Percentiles rank a stretch among this genome's conserved stretches.
Conservation (phyloP, 208 protist species). For the Naegleria fowleri region DNA sequence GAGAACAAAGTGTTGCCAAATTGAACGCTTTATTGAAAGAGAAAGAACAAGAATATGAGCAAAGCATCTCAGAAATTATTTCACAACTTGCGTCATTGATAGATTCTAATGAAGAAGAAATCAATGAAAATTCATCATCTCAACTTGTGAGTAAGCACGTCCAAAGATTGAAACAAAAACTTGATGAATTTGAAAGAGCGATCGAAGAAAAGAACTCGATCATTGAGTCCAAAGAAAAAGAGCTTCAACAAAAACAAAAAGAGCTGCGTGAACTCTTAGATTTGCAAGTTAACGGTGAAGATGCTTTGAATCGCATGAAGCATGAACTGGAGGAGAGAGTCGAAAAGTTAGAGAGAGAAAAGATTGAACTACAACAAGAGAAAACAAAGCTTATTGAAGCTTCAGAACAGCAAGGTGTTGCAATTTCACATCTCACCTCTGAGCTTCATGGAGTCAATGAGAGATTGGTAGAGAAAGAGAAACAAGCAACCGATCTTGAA, state of each 20-base stretch:
- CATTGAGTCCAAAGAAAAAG: neutral
- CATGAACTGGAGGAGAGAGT: neutral
- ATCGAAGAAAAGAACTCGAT: neutral
- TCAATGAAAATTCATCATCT: neutral
- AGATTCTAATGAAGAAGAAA: neutral
- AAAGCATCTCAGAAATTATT: neutral
- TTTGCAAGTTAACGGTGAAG: neutral
- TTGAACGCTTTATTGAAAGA: neutral
- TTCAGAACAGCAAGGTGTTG: neutral
- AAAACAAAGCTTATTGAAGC: neutral
- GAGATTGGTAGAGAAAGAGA: neutral
- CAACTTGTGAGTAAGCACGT: neutral
- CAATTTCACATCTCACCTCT: neutral
- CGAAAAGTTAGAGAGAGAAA: neutral
- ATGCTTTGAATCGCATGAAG: neutral
- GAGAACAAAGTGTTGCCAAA: neutral
- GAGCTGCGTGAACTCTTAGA: neutral
- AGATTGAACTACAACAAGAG: neutral
- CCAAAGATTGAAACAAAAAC: neutral
- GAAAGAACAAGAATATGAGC: neutral
- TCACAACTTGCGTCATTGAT: neutral
- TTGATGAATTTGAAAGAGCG: neutral
- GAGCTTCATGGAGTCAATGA: neutral
- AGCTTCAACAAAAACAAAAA: neutral
- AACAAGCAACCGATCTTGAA: neutral